A percentile compares a stretch with the other conserved stretches of the same genome.
Conservation (phyloP, 2,329 filamentous ascomycete genomes). For the Phialophora chinensis region DNA sequence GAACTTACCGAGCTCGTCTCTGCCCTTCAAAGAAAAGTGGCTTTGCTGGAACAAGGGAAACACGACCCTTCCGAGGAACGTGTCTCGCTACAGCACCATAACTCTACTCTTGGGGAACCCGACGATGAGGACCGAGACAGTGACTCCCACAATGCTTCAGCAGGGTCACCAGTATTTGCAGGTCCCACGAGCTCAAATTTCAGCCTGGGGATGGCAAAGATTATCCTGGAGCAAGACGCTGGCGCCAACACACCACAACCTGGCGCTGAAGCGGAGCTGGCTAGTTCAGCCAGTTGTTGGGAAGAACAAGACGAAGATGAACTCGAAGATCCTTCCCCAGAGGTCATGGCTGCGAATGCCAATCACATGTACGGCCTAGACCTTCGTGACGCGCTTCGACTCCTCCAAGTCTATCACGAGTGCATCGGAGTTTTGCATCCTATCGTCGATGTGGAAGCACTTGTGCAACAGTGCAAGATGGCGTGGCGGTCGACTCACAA, state of each 20-base stretch:
- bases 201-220: conserved; percentile 24
- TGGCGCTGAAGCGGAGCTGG: conserved; percentile 10
- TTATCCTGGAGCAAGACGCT: conserved; percentile 20
- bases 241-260: conserved; percentile 2
- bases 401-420: conserved; percentile 26
- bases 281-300: conserved; percentile 10
- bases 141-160: not conserved
- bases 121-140: not conserved
- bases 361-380: conserved; percentile 4
- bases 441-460: conserved; percentile 10
- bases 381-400: conserved; percentile 16
- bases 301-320: conserved; percentile 21
- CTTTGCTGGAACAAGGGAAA: conserved; percentile 21
- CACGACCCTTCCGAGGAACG: not conserved
- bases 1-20: conserved; percentile 22
- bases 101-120: not conserved
- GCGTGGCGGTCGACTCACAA: not conserved
- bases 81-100: not conserved
- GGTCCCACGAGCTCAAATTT: conserved; percentile 27
- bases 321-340: not conserved
- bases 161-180: conserved; percentile 19
- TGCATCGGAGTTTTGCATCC: conserved; percentile 24
- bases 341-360: conserved; percentile 1
- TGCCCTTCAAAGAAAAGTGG: conserved; percentile 25
- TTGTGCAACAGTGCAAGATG: conserved; percentile 6